Evolutionary conservation across 139 green algal species (phyloP).

Genomic region (Volvox reticuliferus): DNA sequence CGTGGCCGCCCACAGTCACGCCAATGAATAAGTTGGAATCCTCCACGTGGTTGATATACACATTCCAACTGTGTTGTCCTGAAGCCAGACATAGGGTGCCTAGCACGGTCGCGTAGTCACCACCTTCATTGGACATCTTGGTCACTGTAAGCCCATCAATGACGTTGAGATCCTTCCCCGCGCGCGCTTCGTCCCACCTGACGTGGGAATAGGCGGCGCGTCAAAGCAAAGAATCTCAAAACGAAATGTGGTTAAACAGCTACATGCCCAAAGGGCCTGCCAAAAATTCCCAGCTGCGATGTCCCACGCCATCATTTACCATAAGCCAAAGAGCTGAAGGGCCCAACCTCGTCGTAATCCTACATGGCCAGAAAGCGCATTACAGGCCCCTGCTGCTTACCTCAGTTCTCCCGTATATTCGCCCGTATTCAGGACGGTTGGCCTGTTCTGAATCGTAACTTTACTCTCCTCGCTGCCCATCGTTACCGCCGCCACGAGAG

Average conservation of each 20-base stretch:
- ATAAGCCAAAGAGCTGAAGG: neutral
- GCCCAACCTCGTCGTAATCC: neutral
- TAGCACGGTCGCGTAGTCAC: constrained; percentile 75
- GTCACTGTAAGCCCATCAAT: constrained; percentile 60
- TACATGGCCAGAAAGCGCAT: neutral
- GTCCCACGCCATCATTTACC: neutral
- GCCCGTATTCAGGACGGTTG: constrained; percentile 75
- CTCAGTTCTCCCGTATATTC: constrained; percentile 75
- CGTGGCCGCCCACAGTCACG: constrained; percentile 70
- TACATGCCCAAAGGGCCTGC: neutral
- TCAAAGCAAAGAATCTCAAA: neutral
- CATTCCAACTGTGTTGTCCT: constrained; percentile 74
- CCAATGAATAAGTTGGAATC: constrained; percentile 78
- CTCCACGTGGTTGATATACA: constrained; percentile 82
- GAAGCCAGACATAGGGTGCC: constrained; percentile 65
- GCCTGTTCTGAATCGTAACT: constrained; percentile 78
- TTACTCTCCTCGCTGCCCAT: constrained; percentile 74
- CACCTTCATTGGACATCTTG: constrained; percentile 73
- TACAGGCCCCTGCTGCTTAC: neutral
- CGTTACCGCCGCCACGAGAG: constrained; percentile 71
- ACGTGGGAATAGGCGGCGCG: neutral
- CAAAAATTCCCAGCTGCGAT: neutral
- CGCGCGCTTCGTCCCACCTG: constrained; percentile 73
- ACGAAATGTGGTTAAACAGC: neutral
- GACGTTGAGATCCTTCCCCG: constrained; percentile 72